These are phyloP conservation scores for Fusarium sp. DNA, from an alignment of 2,329 filamentous ascomycete genomes.

Conservation along the genomic window DNA sequence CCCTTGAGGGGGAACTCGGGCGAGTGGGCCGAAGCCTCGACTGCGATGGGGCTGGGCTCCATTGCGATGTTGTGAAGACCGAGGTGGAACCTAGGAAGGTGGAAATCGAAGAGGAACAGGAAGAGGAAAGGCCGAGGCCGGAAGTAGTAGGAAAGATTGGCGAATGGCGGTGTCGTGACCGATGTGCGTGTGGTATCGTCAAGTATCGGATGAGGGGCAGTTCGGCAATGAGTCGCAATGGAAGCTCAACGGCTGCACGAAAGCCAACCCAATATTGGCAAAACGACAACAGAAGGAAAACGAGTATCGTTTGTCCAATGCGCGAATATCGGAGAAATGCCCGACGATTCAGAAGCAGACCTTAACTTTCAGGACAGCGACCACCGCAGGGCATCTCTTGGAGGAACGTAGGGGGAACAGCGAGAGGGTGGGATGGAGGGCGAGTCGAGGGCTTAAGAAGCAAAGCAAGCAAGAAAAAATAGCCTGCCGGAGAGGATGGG, in stretches of 20 bases:
- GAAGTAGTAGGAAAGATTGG: not conserved
- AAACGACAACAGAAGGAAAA: not conserved
- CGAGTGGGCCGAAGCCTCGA: conserved; percentile 41
- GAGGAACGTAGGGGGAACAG: not conserved
- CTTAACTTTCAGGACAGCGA: not conserved
- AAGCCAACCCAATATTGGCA: not conserved
- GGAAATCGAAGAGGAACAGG: not conserved
- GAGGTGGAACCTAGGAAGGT: not conserved
- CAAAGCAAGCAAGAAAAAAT: not conserved
- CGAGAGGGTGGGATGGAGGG: not conserved
- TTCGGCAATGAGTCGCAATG: conserved; percentile 13
- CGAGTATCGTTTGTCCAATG: not conserved
- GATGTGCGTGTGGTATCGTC: not conserved
- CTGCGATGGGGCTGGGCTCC: conserved; percentile 48
- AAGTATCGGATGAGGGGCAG: conserved; percentile 17
- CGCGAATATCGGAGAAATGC: not conserved
- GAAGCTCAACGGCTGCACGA: not conserved
- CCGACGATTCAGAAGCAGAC: not conserved
- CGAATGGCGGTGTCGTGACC: conserved; percentile 13
- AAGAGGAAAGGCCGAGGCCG: not conserved
- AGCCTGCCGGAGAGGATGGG: not conserved
- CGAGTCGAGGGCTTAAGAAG: not conserved
- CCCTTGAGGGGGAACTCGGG: conserved; percentile 47
- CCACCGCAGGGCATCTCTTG: conserved; percentile 8
- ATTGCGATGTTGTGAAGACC: conserved; percentile 28